A percentile compares a stretch with the other conserved stretches of the same genome.
These are phyloP conservation scores for Annona squamosa DNA, from an alignment of 164 flowering plant species.

Conservation along the genomic window DNA sequence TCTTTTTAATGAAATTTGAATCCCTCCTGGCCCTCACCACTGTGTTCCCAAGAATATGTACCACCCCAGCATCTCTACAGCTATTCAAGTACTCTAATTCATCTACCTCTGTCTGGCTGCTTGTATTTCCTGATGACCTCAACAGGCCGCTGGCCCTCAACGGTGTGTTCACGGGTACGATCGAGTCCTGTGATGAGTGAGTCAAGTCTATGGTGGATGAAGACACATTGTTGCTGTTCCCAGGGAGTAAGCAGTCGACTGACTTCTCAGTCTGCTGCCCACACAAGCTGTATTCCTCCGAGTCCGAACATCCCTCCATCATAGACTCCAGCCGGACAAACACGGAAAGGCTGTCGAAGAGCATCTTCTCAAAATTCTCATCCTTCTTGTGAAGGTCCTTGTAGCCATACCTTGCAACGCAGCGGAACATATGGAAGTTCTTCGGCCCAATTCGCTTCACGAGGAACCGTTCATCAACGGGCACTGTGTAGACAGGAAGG, in stretches of 20 bases:
- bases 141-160: constrained; percentile 15
- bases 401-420: constrained; percentile 95
- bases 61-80: constrained; percentile 92
- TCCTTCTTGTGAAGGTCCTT: constrained; percentile 94
- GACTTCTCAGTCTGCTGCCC: constrained; percentile 55
- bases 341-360: constrained; percentile 61
- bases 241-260: constrained; percentile 25
- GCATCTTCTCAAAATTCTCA: constrained; percentile 86
- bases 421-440: constrained; percentile 89
- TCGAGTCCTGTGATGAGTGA: constrained; percentile 56
- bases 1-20: constrained; percentile 55
- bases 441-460: constrained; percentile 91
- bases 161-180: constrained; percentile 44
- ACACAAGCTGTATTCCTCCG: constrained; percentile 36
- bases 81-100: constrained; percentile 67
- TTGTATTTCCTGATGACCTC: constrained; percentile 36
- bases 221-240: constrained; percentile 25
- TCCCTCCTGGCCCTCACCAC: constrained; percentile 73
- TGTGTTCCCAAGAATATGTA: constrained; percentile 86
- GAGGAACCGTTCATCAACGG: constrained; percentile 78
- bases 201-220: constrained; percentile 37
- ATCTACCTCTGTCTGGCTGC: constrained; percentile 50
- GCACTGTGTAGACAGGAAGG: constrained; percentile 92
- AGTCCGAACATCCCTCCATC: constrained; percentile 96
- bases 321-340: constrained; percentile 79